Evolutionary conservation across 352 stramenopile species (phyloP), one percentile per base, ranked within the genome.

Genomic region (Pythium sukuiense): DNA sequence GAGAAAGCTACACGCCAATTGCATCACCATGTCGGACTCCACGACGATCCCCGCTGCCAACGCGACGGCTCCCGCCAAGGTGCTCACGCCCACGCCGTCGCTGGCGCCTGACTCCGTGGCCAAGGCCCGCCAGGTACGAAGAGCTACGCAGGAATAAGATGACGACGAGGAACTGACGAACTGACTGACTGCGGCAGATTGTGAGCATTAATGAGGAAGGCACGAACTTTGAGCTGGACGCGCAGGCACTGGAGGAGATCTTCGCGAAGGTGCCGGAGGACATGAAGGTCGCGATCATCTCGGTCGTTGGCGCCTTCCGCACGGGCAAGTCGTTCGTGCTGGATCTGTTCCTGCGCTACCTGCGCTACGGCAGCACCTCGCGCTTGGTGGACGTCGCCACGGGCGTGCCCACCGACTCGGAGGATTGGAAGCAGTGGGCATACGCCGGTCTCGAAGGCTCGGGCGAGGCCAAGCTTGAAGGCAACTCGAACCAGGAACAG

Each of bases 291-390:
- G 81, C 95, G 24, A 97, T 99, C 37, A 89, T 99, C 39, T 98
- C 91, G 41, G 97, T 99, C 12, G 97, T 99, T 1, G 98, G 98
- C 46, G 97, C 97, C 7, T 99, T 99, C 81, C 92, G 98, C 55
- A 99, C 97, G 30, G 98, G 98, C 57, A 99, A 99, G 72, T 98
- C 85, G 30, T 99, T 99, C 77, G 83, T 99, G 35, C 76, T 99
- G 41, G 98, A 97, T 70, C 92, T 99, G 70, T 99, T 99, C 66
- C 74, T 99, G 48, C 84, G 96, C 16, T 99, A 99, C 74, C 72
- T 99, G 59, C 88, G 96, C 63, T 82, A 88, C 65, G 77, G 86
- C 20, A 88, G 70, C 59, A 63, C 76, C 61, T 76, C 69, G 33
- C 73, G 83, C 39, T 73, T 88, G 70, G 68, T 87, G 7, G 70